Base-by-base conservation (phyloP, 768 basidiomycete species). In the Phylloporus arenicola region DNA sequence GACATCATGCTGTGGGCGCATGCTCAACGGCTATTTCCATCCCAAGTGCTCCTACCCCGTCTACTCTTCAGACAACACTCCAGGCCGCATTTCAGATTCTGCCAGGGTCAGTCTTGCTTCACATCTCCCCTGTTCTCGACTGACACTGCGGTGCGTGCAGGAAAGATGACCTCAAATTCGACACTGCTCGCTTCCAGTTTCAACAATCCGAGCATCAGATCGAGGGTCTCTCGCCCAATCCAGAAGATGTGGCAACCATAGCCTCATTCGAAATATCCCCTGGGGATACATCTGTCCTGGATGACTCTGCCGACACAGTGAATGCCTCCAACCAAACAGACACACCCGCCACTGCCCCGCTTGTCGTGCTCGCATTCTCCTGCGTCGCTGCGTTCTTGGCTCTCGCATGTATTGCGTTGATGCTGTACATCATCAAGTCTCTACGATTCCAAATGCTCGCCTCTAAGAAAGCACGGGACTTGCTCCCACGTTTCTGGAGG, bases 61-160 rank as follows among this genome's bases (percentile, higher is more conserved):
- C 62, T 45, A 57, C 62, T n/a, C 48, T 72, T 31, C 69, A 63
- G 54, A 57, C 62, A 19, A 50, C 61, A 19, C 57, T 68, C 43
- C 74, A 75, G 57, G 63, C 69, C 30, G 54, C 67, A 33, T 70
- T 75, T 48, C 61, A 64, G 52, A 60, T 68, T 30, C 64, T 64
- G 56, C 57, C 70, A 48, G 66, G 69, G 74, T 75, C 53, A 37
- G 64, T 64, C 37, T 65, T 62, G n/a, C 42, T 52, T 50, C 53
- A 22, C 40, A 43, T 27, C n/a, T 43, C 34, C 24, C 29, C n/a
- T 39, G 22, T 29, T 5, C 30, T 52, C 12, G 27, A 50, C 55
- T 58, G 51, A 62, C 59, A 31, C 46, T 40, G 47, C 48, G 48
- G 45, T 50, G 50, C 51, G 34, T 49, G 27, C 46, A 64, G 59